Evolutionary conservation across 495 filamentous ascomycete genomes (phyloP), one percentile per base, ranked within the genome.

Genomic region (Xylaria nigripes): DNA sequence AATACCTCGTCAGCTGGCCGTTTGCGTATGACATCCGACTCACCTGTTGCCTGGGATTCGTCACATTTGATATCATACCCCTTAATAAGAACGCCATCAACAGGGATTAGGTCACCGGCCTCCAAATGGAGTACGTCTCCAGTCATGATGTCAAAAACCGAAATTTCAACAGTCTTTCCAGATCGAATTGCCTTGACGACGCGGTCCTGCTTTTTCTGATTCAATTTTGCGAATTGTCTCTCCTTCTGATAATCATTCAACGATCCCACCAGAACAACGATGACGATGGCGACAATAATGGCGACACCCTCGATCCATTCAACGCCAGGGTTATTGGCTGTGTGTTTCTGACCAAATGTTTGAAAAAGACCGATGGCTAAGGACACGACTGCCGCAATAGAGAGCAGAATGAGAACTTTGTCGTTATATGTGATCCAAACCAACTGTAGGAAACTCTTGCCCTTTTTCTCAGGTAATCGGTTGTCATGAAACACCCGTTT

Each of bases 391-490:
- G 86, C 87, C n/a, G 86, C 87, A 30, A 79, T 73, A 12, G 85
- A 86, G 48, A 90, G 71, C 16, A 89, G 70, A 16, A 92, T 86
- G 48, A 94, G 73, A 19, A 94, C 86, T 56, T 89, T 89, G 70
- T 94, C 89, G 61, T 92, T 89, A 65, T 89, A 90, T 8, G 87
- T 88, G 62, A 85, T 83, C 88, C 88, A 94, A 64, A 91, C 84
- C 30, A 92, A 59, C 60, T 83, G 77, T 55, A 86, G 74, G 49
- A 94, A 77, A 41, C 72, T 82, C 53, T 88, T 86, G 25, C 84
- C 80, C 61, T 90, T 86, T 64, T 87, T 85, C 50, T 76, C 79
- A 0, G 89, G 89, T 19, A 94, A 65, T 48, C 81, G 68, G 60
- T 94, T 94, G 64, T 89, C 81, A 47, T 76, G 62, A 49, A 72